A percentile compares a stretch with the other conserved stretches of the same genome.
Evolutionary conservation across 768 basidiomycete species (phyloP).

Genomic region (Suillus plorans): DNA sequence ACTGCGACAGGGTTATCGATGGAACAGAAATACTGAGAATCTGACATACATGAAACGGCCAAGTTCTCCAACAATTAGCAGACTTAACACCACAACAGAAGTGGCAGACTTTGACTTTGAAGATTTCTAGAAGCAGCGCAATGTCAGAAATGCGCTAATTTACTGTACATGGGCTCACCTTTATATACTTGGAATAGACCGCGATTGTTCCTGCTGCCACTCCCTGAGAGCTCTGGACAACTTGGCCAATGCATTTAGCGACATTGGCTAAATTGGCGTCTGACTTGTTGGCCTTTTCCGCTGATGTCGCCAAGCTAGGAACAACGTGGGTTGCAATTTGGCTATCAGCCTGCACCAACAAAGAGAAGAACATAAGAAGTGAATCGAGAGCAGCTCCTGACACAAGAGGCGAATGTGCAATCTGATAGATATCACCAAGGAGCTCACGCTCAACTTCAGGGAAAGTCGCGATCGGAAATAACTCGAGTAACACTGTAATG

Average conservation of each 20-base stretch:
- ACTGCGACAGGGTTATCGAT: conserved; percentile 39
- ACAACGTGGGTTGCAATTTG: conserved; percentile 83
- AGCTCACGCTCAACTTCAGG: conserved; percentile 74
- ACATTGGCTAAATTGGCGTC: conserved; percentile 67
- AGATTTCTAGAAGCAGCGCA: conserved; percentile 35
- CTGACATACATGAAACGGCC: conserved; percentile 77
- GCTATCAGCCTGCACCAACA: conserved; percentile 79
- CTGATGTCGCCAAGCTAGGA: conserved; percentile 64
- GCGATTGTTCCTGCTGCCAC: conserved; percentile 83
- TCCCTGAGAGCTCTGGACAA: conserved; percentile 67
- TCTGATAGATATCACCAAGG: conserved; percentile 61
- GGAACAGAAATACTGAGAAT: conserved; percentile 1
- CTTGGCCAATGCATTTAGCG: conserved; percentile 81
- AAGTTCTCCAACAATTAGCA: conserved; percentile 89
- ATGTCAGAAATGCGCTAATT: background rate
- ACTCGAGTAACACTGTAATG: conserved; percentile 65
- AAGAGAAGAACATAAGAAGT: conserved; percentile 77
- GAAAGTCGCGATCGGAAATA: conserved; percentile 67
- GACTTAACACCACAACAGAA: conserved; percentile 72
- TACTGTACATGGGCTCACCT: conserved; percentile 41
- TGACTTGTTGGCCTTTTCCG: conserved; percentile 61
- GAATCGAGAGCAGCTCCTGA: conserved; percentile 79
- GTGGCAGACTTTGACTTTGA: conserved; percentile 71
- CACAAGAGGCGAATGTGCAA: conserved; percentile 78
- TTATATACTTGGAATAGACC: conserved; percentile 80